Percentiles rank a stretch among this genome's conserved stretches.
These are phyloP conservation scores for Choanephora cucurbitarum DNA, from an alignment of 371 early-diverging fungal species.

Conservation along the genomic window DNA sequence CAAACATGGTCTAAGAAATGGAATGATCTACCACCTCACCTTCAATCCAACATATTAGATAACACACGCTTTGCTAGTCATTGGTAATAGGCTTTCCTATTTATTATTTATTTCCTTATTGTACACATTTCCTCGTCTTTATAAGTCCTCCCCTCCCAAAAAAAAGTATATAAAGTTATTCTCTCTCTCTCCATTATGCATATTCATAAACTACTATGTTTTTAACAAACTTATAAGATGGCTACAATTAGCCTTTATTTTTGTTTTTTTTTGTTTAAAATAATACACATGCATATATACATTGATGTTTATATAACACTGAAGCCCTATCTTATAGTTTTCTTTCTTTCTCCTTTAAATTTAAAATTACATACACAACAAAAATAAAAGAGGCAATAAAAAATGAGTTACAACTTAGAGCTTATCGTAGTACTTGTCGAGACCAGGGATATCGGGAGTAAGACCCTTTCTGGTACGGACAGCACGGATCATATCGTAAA, in stretches of 20 bases:
- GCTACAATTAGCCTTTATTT: too few species aligned
- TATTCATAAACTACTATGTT: too few species aligned
- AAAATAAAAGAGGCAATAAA: neutral
- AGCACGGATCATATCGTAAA: constrained; percentile 72
- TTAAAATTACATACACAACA: too few species aligned
- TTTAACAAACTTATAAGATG: too few species aligned
- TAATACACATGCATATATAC: neutral
- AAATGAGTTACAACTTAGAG: constrained; percentile 56
- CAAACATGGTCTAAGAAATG: constrained; percentile 28
- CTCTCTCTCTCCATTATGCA: too few species aligned
- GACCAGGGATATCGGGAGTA: constrained; percentile 75
- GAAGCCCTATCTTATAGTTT: neutral
- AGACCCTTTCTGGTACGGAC: constrained; percentile 97
- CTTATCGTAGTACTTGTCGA: constrained; percentile 91
- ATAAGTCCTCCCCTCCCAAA: too few species aligned
- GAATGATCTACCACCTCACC: constrained; percentile 27
- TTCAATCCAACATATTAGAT: constrained; percentile 27
- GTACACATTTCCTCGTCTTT: neutral
- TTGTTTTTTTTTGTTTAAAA: too few species aligned
- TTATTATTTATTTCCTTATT: neutral
- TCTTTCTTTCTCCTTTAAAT: too few species aligned
- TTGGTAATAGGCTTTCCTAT: constrained; percentile 23
- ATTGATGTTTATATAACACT: neutral
- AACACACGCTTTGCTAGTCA: constrained; percentile 36
- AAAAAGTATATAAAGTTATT: too few species aligned